Evolutionary conservation across 2,329 filamentous ascomycete genomes (phyloP), one percentile per base, ranked within the genome.

Genomic region (Paraphoma chrysanthemicola): DNA sequence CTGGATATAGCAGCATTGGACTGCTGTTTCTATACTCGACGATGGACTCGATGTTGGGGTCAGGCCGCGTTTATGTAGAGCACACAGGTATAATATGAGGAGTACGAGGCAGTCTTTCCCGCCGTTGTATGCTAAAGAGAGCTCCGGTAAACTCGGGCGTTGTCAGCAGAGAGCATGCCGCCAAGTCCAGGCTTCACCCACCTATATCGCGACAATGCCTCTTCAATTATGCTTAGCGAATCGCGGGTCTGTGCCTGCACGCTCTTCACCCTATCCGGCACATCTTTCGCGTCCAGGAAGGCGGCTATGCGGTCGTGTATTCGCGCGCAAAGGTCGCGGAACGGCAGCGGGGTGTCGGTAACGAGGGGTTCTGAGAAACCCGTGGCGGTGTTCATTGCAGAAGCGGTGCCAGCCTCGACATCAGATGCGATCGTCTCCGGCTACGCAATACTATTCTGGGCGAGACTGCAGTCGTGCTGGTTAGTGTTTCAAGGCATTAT

Each of bases 91-190:
- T 63, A 98, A 83, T 70, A 97, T 85, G 6, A 98, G 84, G 16
- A 98, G 87, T 51, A 98, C 93, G 16, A 98, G 89, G 71, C 94
- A 98, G 83, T 98, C 95, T 78, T 99, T 99, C 59, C 95, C 95
- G 72, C 95, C 95, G 70, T 99, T 99, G 80, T 97, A 99, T 54
- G 94, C 96, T 62, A 98, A 83, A 5, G 93, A 92, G 58, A 98
- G 84, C 73, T 96, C 85, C 56, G 89, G 84, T 60, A 90, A 85
- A 56, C 91, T 95, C 68, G 23, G 57, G 44, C n/a, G 17, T 23
- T 48, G 51, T 38, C 36, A 54, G 48, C 42, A 41, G 45, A 43
- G 56, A 47, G 31, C 48, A 46, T 41, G 14, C n/a, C 44, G 49
- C 2, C 8, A 7, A 11, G n/a, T 28, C 39, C 48, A 53, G 49